Evolutionary conservation across 352 stramenopile species (phyloP), one percentile per base, ranked within the genome.

Genomic region (Phytophthora colocasiae): DNA sequence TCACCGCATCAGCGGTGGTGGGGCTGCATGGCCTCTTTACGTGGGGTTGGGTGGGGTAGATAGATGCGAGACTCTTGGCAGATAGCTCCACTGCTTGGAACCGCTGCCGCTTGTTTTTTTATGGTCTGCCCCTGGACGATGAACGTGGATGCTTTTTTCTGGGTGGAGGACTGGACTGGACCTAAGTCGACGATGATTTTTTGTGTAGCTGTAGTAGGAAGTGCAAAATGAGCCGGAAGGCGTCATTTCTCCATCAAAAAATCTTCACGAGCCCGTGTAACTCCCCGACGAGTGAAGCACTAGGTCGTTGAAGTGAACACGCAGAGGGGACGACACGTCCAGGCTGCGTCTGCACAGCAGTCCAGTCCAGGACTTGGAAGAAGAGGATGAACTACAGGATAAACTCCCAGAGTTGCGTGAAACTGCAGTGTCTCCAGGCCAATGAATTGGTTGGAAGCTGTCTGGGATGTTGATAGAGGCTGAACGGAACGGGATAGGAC

Each of bases 321-420:
- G 77, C 51, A 91, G 55, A 6, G 80, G 82, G 44, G 84, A 93
- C 54, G 80, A 79, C 57, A 93, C 84, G 54, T 90, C 82, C 10
- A 90, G 54, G 41, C 84, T 91, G 58, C 77, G 80, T 32, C 84
- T 82, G 38, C 82, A 91, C 62, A 91, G 90, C 49, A 80, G 76
- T 46, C 83, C 77, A 22, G 70, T 47, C 79, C 71, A 81, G 34
- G 84, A 83, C 55, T 83, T 84, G 53, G 83, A 77, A n/a, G 81
- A 89, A 1, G 83, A 86, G 22, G 64, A 76, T 10, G 58, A 83
- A 59, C 66, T 85, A 47, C 52, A 73, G 24, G 66, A 73, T 11
- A 69, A 60, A 14, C 66, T 59, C 11, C 75, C 66, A 4, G 32
- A 63, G 39, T 38, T 71, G 45, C 51, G 34, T 17, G 55, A 44